Conservation (phyloP, 2,329 filamentous ascomycete genomes). For the Paraphoma sp. region DNA sequence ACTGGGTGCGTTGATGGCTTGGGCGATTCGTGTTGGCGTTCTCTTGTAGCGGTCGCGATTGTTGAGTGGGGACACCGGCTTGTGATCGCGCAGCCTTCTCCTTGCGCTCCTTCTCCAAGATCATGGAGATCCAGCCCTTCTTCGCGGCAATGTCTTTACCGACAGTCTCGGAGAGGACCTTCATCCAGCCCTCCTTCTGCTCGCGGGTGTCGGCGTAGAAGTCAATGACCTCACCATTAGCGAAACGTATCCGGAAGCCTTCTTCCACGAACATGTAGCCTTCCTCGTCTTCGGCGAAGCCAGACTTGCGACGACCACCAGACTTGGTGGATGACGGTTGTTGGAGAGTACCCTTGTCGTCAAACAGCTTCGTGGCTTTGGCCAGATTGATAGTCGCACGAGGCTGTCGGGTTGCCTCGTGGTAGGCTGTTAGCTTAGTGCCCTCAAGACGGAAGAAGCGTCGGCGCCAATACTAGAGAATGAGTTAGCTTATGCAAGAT, state of each 20-base stretch:
- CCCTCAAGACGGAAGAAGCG: constrained; percentile 95
- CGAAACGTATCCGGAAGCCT: constrained; percentile 97
- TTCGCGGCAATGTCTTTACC: constrained; percentile 60
- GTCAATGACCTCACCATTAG: constrained; percentile 97
- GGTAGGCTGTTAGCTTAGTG: constrained; percentile 90
- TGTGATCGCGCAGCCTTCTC: constrained; percentile 37
- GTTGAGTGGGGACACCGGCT: constrained; percentile 25
- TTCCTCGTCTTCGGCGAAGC: constrained; percentile 97
- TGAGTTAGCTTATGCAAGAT: constrained; percentile 14
- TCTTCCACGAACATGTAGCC: constrained; percentile 99
- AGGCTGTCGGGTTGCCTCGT: constrained; percentile 93
- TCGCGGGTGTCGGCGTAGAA: constrained; percentile 91
- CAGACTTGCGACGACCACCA: constrained; percentile 85
- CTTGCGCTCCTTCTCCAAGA: constrained; percentile 56
- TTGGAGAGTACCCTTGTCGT: constrained; percentile 83
- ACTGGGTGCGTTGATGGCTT: constrained; percentile 38
- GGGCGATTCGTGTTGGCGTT: constrained; percentile 21
- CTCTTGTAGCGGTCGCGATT: constrained; percentile 29
- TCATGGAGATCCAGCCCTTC: constrained; percentile 68
- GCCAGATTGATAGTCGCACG: constrained; percentile 95
- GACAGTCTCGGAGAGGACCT: constrained; percentile 75
- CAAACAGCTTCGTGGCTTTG: constrained; percentile 91
- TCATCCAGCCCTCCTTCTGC: constrained; percentile 96
- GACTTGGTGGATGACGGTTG: constrained; percentile 79
- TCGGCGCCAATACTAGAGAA: constrained; percentile 86